Conservation (phyloP, 305 asterid species). For the Fraxinus paxiana region DNA sequence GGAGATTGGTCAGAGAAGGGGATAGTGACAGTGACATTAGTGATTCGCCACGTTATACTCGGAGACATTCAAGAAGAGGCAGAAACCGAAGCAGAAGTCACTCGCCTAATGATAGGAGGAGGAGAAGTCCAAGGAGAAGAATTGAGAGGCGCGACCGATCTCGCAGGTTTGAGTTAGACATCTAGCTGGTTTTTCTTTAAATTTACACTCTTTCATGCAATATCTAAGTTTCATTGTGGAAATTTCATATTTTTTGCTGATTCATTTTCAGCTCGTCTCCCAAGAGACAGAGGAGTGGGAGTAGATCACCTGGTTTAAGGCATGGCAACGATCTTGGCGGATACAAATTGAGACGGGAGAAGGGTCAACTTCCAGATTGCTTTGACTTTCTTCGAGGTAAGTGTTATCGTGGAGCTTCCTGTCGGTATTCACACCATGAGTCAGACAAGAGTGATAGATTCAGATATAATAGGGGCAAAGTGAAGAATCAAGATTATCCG, state of each 20-base stretch:
- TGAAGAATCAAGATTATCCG: slow-evolving; percentile 37
- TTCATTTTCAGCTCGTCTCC: slow-evolving; percentile 67
- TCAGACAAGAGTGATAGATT: slow-evolving; percentile 50
- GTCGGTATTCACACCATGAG: slow-evolving; percentile 69
- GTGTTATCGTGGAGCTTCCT: slow-evolving; percentile 77
- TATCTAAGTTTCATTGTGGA: not conserved
- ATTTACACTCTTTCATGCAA: not conserved
- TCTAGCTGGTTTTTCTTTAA: slow-evolving; percentile 4
- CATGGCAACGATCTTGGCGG: slow-evolving; percentile 39
- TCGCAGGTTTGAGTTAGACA: slow-evolving; percentile 54
- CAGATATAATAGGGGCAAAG: slow-evolving; percentile 45
- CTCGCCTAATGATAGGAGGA: slow-evolving; percentile 67
- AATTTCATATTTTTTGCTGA: slow-evolving; percentile 24
- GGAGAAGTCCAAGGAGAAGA: slow-evolving; percentile 71
- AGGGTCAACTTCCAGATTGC: slow-evolving; percentile 49
- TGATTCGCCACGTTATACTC: slow-evolving; percentile 48
- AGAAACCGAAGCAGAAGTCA: slow-evolving; percentile 69
- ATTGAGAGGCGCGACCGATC: slow-evolving; percentile 64
- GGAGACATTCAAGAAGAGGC: slow-evolving; percentile 55
- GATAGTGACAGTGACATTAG: slow-evolving; percentile 69
- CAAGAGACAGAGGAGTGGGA: slow-evolving; percentile 64
- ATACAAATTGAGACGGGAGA: slow-evolving; percentile 52
- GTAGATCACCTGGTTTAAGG: slow-evolving; percentile 56
- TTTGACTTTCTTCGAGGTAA: slow-evolving; percentile 64
- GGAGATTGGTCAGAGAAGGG: slow-evolving; percentile 85